A percentile compares a stretch with the other conserved stretches of the same genome.
phyloP scores from a whole-genome alignment of 345 rosid species.

The Arabis alpina region DNA sequence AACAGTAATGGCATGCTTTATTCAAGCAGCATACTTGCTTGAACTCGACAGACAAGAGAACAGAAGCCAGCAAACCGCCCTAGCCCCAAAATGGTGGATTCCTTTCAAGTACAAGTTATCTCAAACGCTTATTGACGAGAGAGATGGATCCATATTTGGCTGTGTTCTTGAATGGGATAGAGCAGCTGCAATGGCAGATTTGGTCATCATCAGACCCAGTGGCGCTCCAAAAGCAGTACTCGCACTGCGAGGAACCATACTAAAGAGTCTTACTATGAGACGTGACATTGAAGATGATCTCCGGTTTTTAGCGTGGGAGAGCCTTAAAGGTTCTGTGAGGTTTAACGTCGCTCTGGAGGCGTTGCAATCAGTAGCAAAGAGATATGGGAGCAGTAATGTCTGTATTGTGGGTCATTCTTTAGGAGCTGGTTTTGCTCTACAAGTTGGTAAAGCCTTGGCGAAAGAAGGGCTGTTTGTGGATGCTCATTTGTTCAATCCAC shows the following conservation, averaged over 20 bases:
- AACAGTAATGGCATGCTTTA: slow-evolving; percentile 89
- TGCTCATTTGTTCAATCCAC: slow-evolving; percentile 92
- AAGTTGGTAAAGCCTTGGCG: slow-evolving; percentile 93
- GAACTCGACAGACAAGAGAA: slow-evolving; percentile 93
- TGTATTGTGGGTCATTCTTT: slow-evolving; percentile 92
- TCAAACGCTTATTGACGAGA: slow-evolving; percentile 69
- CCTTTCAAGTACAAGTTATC: slow-evolving; percentile 87
- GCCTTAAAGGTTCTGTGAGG: slow-evolving; percentile 89
- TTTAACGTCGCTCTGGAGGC: slow-evolving; percentile 72
- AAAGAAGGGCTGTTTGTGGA: slow-evolving; percentile 81
- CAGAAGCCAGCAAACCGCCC: slow-evolving; percentile 61
- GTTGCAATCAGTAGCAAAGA: slow-evolving; percentile 62
- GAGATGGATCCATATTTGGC: slow-evolving; percentile 90
- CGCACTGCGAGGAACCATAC: slow-evolving; percentile 82
- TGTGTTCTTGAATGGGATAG: slow-evolving; percentile 93
- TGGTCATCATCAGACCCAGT: slow-evolving; percentile 78
- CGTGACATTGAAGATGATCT: slow-evolving; percentile 93
- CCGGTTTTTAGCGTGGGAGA: slow-evolving; percentile 94
- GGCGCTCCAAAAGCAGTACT: slow-evolving; percentile 92
- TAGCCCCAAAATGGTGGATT: slow-evolving; percentile 96
- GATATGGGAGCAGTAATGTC: slow-evolving; percentile 77
- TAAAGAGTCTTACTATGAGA: slow-evolving; percentile 78
- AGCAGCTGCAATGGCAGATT: slow-evolving; percentile 79
- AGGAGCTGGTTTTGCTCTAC: slow-evolving; percentile 96
- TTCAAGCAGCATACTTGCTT: slow-evolving; percentile 90